Evolutionary conservation across 75 land plant species (phyloP).

Genomic region (Pinus tabuliformis): DNA sequence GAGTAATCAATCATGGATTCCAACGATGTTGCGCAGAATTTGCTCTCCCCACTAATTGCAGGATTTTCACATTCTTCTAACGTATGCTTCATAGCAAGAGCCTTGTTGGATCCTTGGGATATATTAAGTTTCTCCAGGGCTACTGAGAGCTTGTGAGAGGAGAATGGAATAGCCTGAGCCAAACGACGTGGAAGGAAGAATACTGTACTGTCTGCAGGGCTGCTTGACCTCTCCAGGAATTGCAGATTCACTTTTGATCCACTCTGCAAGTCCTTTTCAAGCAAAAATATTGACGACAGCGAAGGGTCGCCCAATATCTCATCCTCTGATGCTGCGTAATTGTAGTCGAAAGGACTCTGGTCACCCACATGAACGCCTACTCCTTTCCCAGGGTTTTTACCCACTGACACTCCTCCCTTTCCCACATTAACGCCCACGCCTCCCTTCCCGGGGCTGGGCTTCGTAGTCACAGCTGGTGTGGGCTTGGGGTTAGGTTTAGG

Average conservation of each 20-base stretch:
- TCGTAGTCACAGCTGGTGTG: too few relatives aligned
- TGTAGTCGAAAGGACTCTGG: too few relatives aligned
- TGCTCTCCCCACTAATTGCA: neutral
- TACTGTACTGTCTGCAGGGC: too few relatives aligned
- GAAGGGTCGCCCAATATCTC: slow-evolving; percentile 12
- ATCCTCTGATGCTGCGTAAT: neutral
- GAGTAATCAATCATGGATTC: slow-evolving; percentile 7
- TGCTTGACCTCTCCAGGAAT: neutral
- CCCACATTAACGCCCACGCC: too few relatives aligned
- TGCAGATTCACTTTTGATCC: neutral
- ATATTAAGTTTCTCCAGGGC: neutral
- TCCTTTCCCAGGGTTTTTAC: too few relatives aligned
- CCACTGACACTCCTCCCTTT: too few relatives aligned
- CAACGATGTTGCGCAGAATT: slow-evolving; percentile 3
- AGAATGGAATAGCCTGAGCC: neutral
- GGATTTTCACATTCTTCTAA: neutral
- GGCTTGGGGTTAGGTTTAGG: too few relatives aligned
- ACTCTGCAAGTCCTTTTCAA: neutral
- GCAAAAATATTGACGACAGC: slow-evolving; percentile 10
- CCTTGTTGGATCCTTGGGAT: neutral
- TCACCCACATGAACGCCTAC: too few relatives aligned
- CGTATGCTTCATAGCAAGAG: neutral
- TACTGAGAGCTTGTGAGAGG: neutral
- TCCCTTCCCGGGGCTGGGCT: too few relatives aligned
- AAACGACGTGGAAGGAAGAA: neutral